These are phyloP conservation scores for Mycena floridula DNA, from an alignment of 768 basidiomycete species.

Conservation along the genomic window DNA sequence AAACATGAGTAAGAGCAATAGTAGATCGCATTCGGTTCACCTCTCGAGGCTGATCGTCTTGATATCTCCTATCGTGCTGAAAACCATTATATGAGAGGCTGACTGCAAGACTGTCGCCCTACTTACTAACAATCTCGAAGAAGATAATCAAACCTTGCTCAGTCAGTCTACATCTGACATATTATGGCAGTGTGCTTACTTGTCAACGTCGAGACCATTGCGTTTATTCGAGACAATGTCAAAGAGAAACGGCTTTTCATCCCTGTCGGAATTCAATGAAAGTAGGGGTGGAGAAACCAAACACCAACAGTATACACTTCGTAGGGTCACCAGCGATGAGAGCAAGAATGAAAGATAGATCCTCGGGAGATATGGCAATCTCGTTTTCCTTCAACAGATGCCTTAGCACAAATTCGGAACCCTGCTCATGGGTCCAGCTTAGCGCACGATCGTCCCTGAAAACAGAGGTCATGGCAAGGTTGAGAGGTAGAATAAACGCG, in stretches of 20 bases:
- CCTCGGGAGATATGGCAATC: slow-evolving; percentile 40
- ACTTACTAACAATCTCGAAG: slow-evolving; percentile 67
- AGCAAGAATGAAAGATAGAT: slow-evolving; percentile 64
- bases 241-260: slow-evolving; percentile 70
- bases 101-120: no score
- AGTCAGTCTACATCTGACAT: not conserved
- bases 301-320: slow-evolving; percentile 43
- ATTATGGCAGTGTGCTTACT: slow-evolving; percentile 33
- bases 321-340: slow-evolving; percentile 61
- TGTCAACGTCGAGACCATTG: slow-evolving; percentile 85
- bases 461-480: not conserved
- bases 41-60: slow-evolving; percentile 42
- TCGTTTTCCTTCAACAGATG: slow-evolving; percentile 53
- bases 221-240: slow-evolving; percentile 80
- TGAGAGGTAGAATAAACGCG: not conserved
- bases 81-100: no score
- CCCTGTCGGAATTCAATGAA: slow-evolving; percentile 13
- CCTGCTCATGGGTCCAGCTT: slow-evolving; percentile 72
- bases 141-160: slow-evolving; percentile 78
- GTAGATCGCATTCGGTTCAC: slow-evolving; percentile 23
- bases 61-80: slow-evolving; percentile 62
- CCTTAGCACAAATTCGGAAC: slow-evolving; percentile 80
- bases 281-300: not conserved
- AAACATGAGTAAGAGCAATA: not conserved
- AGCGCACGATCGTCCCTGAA: slow-evolving; percentile 40